These are phyloP conservation scores for Lippia alba DNA, from an alignment of 305 asterid species.

Conservation along the genomic window DNA sequence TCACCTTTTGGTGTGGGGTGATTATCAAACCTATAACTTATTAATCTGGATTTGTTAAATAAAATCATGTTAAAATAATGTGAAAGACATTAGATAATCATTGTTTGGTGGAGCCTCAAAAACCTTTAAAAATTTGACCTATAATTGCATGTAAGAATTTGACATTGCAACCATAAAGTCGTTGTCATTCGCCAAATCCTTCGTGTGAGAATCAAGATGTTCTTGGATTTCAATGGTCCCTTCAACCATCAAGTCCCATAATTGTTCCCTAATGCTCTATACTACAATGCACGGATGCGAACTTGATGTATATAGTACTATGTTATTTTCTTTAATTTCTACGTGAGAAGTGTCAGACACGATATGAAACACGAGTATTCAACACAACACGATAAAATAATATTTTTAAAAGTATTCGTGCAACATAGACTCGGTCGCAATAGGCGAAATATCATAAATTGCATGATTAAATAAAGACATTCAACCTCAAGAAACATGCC, in stretches of 20 bases:
- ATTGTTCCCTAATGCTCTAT: background rate
- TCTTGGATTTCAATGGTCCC: background rate
- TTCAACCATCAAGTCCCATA: background rate
- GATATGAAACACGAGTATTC: too few relatives aligned
- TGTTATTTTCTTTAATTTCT: too few relatives aligned
- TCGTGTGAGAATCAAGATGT: constrained; percentile 27
- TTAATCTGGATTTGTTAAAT: constrained; percentile 7
- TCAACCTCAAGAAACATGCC: constrained; percentile 5
- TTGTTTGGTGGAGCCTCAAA: constrained; percentile 29
- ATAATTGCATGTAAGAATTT: constrained; percentile 34
- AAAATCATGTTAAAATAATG: constrained; percentile 3
- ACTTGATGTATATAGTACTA: too few relatives aligned
- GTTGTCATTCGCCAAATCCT: constrained; percentile 35
- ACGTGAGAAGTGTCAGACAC: too few relatives aligned
- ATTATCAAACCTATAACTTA: constrained; percentile 34
- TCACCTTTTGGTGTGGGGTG: constrained; percentile 40
- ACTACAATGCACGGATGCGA: too few relatives aligned
- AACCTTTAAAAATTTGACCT: constrained; percentile 19
- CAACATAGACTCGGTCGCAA: too few relatives aligned
- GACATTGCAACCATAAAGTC: constrained; percentile 46
- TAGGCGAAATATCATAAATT: background rate
- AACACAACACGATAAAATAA: too few relatives aligned
- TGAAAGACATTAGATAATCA: background rate
- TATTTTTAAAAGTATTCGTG: too few relatives aligned
- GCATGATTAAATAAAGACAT: constrained; percentile 6